Evolutionary conservation across 345 rosid species (phyloP).

Genomic region (Brassica carinata): DNA sequence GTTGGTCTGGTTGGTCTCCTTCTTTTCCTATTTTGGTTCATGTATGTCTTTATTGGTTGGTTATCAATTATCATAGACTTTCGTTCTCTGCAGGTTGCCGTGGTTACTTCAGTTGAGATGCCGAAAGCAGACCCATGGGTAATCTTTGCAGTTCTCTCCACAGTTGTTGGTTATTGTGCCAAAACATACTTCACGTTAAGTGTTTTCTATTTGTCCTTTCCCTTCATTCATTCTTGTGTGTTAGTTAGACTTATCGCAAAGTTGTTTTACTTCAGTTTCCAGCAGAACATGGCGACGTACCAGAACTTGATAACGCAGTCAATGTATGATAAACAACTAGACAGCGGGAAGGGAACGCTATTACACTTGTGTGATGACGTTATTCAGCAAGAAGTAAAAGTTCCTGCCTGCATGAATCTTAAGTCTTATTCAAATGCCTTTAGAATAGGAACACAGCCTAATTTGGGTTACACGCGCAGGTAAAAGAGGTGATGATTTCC

Average conservation of each 20-base stretch:
- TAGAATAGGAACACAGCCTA: slow-evolving; percentile 3
- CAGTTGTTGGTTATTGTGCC: slow-evolving; percentile 92
- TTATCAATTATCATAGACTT: background rate
- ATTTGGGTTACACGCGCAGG: slow-evolving; percentile 51
- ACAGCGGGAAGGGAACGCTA: slow-evolving; percentile 95
- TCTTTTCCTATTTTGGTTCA: background rate
- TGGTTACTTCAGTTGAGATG: slow-evolving; percentile 70
- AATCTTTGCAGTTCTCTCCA: slow-evolving; percentile 76
- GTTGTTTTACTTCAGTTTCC: slow-evolving; percentile 60
- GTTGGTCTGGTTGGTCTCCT: slow-evolving; percentile 83
- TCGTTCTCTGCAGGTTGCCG: slow-evolving; percentile 63
- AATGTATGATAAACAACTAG: slow-evolving; percentile 95
- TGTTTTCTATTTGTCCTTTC: slow-evolving; percentile 19
- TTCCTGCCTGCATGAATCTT: slow-evolving; percentile 17
- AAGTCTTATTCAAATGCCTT: background rate
- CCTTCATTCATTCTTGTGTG: slow-evolving; percentile 8
- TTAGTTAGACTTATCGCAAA: slow-evolving; percentile 16
- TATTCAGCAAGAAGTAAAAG: slow-evolving; percentile 93
- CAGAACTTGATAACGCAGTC: slow-evolving; percentile 93
- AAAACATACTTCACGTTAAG: slow-evolving; percentile 98
- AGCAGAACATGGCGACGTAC: slow-evolving; percentile 79
- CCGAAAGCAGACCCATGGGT: slow-evolving; percentile 91
- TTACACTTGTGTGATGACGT: slow-evolving; percentile 97
- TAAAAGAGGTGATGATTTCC: slow-evolving; percentile 86
- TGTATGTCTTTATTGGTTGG: slow-evolving; percentile 10